Evolutionary conservation across 257 asterid genomes (phyloP).

Genomic region (Salvia miltiorrhiza): DNA sequence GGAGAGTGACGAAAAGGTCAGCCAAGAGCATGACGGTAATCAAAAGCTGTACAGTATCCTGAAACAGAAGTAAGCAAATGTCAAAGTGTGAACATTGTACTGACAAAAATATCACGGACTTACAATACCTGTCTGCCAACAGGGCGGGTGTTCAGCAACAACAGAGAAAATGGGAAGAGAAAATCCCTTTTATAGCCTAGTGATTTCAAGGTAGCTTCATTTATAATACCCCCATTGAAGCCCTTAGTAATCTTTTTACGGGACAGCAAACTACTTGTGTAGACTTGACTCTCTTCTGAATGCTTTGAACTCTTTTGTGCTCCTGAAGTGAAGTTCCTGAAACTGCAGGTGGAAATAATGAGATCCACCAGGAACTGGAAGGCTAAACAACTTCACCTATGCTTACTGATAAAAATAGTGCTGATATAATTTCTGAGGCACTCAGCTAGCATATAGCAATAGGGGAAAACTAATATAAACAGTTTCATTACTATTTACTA

Average conservation of each 20-base stretch:
- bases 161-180: conserved; percentile 72
- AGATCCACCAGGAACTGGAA: conserved; percentile 4
- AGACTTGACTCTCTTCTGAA: conserved; percentile 50
- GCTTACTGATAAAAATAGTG: conserved; percentile 1
- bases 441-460: not conserved
- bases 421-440: conserved; percentile 6
- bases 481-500: not conserved
- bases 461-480: not conserved
- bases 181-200: conserved; percentile 64
- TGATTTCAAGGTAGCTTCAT: conserved; percentile 67
- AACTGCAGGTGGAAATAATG: conserved; percentile 1
- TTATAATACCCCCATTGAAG: conserved; percentile 77
- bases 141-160: conserved; percentile 84
- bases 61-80: conserved; percentile 41
- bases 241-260: conserved; percentile 80
- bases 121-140: conserved; percentile 84
- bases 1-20: conserved; percentile 78
- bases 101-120: conserved; percentile 22
- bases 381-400: conserved; percentile 6
- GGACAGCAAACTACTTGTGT: conserved; percentile 45
- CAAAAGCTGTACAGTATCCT: conserved; percentile 87
- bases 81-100: conserved; percentile 25
- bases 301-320: conserved; percentile 43
- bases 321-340: conserved; percentile 49
- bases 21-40: conserved; percentile 83